Conservation (phyloP, 805 yeast species). For the Hanseniaspora taiwanica region DNA sequence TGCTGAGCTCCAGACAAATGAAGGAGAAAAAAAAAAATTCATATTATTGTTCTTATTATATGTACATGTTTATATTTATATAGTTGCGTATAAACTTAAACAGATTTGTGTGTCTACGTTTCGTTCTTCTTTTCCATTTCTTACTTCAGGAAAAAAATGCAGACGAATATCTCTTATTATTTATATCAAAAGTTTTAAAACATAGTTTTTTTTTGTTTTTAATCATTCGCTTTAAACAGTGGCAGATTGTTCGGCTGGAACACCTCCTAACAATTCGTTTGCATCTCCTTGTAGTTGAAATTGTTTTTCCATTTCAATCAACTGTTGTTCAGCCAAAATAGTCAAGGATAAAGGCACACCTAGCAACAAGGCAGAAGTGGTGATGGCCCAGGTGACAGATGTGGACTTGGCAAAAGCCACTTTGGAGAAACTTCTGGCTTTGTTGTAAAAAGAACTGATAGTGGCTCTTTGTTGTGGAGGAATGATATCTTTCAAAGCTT, state of each 20-base stretch:
- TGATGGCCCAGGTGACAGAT: conserved; percentile 66
- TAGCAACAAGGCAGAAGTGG: conserved; percentile 70
- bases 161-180: too few relatives aligned
- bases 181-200: too few relatives aligned
- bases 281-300: conserved; percentile 71
- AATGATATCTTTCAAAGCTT: conserved; percentile 82
- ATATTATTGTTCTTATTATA: too few relatives aligned
- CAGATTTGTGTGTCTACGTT: not conserved
- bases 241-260: conserved; percentile 45
- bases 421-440: conserved; percentile 29
- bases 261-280: conserved; percentile 43
- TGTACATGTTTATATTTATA: not conserved
- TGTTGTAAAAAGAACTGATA: conserved; percentile 22
- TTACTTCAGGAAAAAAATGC: too few relatives aligned
- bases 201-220: too few relatives aligned
- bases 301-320: conserved; percentile 88
- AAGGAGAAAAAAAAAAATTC: not conserved
- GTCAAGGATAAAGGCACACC: conserved; percentile 91
- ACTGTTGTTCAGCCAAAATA: conserved; percentile 83
- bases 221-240: too few relatives aligned
- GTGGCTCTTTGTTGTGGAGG: conserved; percentile 73
- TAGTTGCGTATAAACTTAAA: too few relatives aligned
- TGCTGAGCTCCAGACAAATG: too few relatives aligned
- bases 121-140: conserved; percentile 4
- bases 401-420: conserved; percentile 51